Percentiles rank a stretch among this genome's conserved stretches.
These are phyloP conservation scores for Psidium guajava DNA, from an alignment of 345 rosid species.

Conservation along the genomic window DNA sequence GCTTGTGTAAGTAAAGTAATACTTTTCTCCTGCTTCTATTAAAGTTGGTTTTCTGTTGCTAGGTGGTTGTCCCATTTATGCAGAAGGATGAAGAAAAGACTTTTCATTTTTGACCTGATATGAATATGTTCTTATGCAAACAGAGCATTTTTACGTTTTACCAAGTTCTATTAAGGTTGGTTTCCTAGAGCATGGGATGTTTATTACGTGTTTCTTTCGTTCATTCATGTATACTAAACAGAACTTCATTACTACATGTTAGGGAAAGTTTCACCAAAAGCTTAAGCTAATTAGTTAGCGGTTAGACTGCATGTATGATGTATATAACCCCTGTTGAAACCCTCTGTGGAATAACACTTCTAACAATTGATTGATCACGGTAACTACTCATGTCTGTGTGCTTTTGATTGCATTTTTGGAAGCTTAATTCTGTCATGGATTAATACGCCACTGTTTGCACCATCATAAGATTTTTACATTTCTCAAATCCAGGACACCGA, in stretches of 20 bases:
- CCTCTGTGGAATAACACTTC: background rate
- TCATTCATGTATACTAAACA: background rate
- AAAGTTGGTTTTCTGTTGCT: background rate
- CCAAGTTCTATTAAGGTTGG: background rate
- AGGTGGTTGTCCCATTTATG: background rate
- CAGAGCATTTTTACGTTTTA: background rate
- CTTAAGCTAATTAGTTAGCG: too few species aligned
- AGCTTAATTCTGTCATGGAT: background rate
- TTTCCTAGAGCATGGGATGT: background rate
- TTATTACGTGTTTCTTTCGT: background rate
- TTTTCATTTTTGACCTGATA: background rate
- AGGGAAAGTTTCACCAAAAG: background rate
- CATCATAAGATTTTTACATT: background rate
- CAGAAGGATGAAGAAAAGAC: background rate
- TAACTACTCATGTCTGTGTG: background rate
- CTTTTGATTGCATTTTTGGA: background rate
- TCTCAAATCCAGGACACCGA: background rate
- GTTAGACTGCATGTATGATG: fast-evolving
- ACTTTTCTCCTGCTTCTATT: background rate
- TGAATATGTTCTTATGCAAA: background rate
- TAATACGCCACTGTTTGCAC: background rate
- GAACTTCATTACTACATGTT: background rate
- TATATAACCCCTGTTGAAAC: background rate
- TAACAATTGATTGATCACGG: background rate
- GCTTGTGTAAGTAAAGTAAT: background rate